Evolutionary conservation across 495 filamentous ascomycete species (phyloP).

Genomic region (Penicillium atrosanguineum): DNA sequence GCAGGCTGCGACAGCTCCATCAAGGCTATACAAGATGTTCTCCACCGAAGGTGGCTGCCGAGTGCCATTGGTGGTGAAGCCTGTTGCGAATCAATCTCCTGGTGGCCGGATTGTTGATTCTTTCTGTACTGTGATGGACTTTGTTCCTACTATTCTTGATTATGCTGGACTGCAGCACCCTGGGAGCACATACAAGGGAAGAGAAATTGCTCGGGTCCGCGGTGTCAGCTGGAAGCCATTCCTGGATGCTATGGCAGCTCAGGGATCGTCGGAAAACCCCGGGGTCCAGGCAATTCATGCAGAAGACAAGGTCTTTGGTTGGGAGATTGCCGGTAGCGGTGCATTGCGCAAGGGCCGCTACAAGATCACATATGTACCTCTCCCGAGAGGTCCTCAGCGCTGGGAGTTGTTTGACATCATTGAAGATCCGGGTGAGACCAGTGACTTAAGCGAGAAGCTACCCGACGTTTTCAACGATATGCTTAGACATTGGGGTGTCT

Average conservation of each 20-base stretch:
- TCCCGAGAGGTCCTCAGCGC: constrained; percentile 18
- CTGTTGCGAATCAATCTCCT: constrained; percentile 9
- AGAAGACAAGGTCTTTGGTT: constrained; percentile 6
- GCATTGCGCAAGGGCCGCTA: constrained; percentile 25
- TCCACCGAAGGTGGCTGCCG: constrained; percentile 51
- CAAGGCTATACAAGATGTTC: constrained; percentile 47
- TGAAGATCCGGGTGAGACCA: constrained; percentile 38
- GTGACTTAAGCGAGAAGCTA: constrained; percentile 25
- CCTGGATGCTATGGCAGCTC: not conserved
- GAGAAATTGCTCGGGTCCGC: constrained; percentile 44
- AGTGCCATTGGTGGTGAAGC: constrained; percentile 41
- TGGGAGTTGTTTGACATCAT: constrained; percentile 32
- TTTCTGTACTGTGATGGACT: constrained; percentile 55
- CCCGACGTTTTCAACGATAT: constrained; percentile 2
- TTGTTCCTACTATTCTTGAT: constrained; percentile 50
- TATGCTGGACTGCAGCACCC: constrained; percentile 51
- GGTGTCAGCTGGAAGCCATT: constrained; percentile 30
- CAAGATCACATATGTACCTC: constrained; percentile 24
- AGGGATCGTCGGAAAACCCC: too few species aligned
- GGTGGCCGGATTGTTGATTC: constrained; percentile 10
- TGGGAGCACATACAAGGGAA: constrained; percentile 42
- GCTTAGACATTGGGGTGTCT: constrained; percentile 2
- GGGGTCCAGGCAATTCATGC: not conserved
- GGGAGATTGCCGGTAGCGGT: constrained; percentile 24
- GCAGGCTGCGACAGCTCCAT: constrained; percentile 52